phyloP scores from a whole-genome alignment of 768 basidiomycete species.

The Leccinellum albellum region DNA sequence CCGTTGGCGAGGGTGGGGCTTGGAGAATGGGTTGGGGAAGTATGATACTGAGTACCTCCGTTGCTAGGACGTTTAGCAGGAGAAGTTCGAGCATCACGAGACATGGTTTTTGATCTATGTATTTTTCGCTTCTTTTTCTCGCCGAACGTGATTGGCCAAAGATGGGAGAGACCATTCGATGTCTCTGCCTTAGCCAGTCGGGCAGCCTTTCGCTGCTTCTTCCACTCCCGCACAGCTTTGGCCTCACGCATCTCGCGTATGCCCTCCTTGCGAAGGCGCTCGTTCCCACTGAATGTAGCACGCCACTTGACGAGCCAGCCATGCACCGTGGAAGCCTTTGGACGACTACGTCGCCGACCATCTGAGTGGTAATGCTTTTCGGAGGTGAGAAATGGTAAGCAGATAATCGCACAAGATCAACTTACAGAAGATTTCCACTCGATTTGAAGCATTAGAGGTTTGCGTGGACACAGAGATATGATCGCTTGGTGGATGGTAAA shows the following conservation, averaged over 20 bases:
- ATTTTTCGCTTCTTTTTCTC: slow-evolving; percentile 12
- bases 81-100: slow-evolving; percentile 8
- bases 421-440: slow-evolving; percentile 35
- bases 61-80: slow-evolving; percentile 10
- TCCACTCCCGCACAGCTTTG: slow-evolving; percentile 28
- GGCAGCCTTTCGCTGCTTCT: slow-evolving; percentile 25
- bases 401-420: slow-evolving; percentile 1
- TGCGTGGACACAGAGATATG: slow-evolving; percentile 1
- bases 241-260: slow-evolving; percentile 71
- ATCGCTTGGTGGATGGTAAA: slow-evolving; percentile 7
- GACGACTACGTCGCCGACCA: slow-evolving; percentile 43
- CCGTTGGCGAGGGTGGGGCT: slow-evolving; percentile 12
- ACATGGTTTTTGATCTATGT: slow-evolving; percentile 6
- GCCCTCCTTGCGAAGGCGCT: slow-evolving; percentile 58
- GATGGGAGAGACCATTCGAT: slow-evolving; percentile 15
- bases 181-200: slow-evolving; percentile 15
- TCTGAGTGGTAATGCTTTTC: slow-evolving; percentile 32
- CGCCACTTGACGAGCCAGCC: slow-evolving; percentile 80
- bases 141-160: slow-evolving; percentile 28
- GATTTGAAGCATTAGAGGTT: slow-evolving; percentile 25
- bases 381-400: neutral
- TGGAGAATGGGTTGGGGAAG: slow-evolving; percentile 15
- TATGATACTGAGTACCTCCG: slow-evolving; percentile 7
- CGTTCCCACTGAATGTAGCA: slow-evolving; percentile 64
- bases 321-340: slow-evolving; percentile 58